phyloP scores from a whole-genome alignment of 2,329 filamentous ascomycete genomes.

The Beauveria sp. region DNA sequence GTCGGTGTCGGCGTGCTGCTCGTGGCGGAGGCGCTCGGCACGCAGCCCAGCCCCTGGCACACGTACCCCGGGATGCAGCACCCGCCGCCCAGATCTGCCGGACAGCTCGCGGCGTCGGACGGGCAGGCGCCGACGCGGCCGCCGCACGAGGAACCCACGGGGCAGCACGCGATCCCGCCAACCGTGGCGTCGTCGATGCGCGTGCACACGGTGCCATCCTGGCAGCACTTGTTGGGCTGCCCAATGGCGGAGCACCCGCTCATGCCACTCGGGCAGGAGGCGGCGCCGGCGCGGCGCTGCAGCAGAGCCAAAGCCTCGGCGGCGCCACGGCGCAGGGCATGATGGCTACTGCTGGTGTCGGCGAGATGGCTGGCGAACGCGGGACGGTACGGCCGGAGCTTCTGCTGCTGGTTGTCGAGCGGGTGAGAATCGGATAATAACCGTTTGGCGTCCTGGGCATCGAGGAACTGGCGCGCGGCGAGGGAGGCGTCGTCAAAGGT shows the following conservation, averaged over 20 bases:
- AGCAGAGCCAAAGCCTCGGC: constrained; percentile 40
- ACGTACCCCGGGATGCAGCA: constrained; percentile 68
- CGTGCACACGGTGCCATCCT: constrained; percentile 58
- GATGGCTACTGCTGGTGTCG: constrained; percentile 15
- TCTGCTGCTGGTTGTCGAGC: constrained; percentile 5
- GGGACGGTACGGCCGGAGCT: constrained; percentile 32
- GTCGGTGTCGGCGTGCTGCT: constrained; percentile 8
- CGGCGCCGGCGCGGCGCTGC: constrained; percentile 41
- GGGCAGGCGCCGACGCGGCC: constrained; percentile 56
- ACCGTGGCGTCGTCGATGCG: constrained; percentile 53
- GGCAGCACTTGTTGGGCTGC: constrained; percentile 66
- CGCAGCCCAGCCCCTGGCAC: constrained; percentile 62
- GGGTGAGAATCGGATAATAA: no score
- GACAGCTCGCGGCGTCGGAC: constrained; percentile 56
- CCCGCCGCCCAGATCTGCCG: constrained; percentile 58
- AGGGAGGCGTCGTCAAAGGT: constrained; percentile 23
- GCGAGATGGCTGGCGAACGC: constrained; percentile 44
- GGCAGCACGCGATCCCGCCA: constrained; percentile 70
- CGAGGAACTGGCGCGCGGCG: constrained; percentile 23
- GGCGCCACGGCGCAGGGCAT: constrained; percentile 32
- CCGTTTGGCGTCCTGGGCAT: constrained; percentile 19
- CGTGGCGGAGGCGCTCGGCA: constrained; percentile 26
- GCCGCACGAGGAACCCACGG: constrained; percentile 53
- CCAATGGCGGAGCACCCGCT: constrained; percentile 56
- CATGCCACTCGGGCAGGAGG: constrained; percentile 61